Evolutionary conservation across 108 stramenopile genomes (phyloP).

Genomic region (Craspedostauros australis): DNA sequence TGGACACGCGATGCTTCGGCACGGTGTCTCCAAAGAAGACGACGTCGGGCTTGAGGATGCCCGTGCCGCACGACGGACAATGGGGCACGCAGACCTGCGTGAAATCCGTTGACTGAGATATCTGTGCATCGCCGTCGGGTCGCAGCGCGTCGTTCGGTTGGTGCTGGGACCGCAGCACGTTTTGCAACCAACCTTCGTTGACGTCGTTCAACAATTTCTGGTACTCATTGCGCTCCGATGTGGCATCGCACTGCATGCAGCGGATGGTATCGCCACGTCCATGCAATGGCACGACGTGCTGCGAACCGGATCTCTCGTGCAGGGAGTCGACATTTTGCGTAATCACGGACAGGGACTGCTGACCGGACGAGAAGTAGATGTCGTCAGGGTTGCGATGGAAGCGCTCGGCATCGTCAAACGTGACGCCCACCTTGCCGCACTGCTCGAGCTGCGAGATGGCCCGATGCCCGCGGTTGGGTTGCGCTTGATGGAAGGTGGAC

Average conservation of each 20-base stretch:
- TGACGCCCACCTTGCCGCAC: slow-evolving; percentile 54
- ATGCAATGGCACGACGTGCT: slow-evolving; percentile 86
- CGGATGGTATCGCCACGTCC: slow-evolving; percentile 70
- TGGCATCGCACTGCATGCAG: slow-evolving; percentile 86
- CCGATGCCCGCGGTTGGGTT: slow-evolving; percentile 83
- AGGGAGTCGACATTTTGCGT: slow-evolving; percentile 97
- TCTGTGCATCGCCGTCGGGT: slow-evolving; percentile 93
- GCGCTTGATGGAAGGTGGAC: slow-evolving; percentile 56
- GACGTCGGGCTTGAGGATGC: slow-evolving; percentile 95
- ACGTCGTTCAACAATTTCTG: slow-evolving; percentile 55
- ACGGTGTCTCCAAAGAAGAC: slow-evolving; percentile 92
- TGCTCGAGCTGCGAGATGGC: slow-evolving; percentile 82
- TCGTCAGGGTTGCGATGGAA: slow-evolving; percentile 21
- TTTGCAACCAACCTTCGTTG: slow-evolving; percentile 71
- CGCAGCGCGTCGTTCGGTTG: slow-evolving; percentile 34
- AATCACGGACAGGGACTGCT: slow-evolving; percentile 50
- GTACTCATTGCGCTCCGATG: slow-evolving; percentile 57
- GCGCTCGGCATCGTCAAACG: slow-evolving; percentile 32
- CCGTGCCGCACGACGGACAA: slow-evolving; percentile 64
- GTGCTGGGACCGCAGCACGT: slow-evolving; percentile 17
- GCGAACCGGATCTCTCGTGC: slow-evolving; percentile 80
- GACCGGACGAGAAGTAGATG: slow-evolving; percentile 10
- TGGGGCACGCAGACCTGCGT: slow-evolving; percentile 61
- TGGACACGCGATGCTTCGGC: slow-evolving; percentile 42
- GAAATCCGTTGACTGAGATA: slow-evolving; percentile 49